Percentiles rank a stretch among this genome's conserved stretches.
These are phyloP conservation scores for Psilocybe azurescens DNA, from an alignment of 768 basidiomycete genomes.

Conservation along the genomic window DNA sequence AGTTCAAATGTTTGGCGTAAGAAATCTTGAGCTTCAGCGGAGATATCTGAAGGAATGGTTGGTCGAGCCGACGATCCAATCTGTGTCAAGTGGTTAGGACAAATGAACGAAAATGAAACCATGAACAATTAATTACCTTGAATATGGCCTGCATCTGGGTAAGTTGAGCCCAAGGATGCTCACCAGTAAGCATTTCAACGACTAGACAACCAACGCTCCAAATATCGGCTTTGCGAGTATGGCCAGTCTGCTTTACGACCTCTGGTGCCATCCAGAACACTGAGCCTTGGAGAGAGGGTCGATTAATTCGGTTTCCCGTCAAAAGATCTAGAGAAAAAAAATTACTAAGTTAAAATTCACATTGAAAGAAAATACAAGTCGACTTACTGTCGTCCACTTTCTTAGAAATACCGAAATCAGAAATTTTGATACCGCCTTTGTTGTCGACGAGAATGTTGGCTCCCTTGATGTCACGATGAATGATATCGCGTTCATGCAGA, in stretches of 20 bases:
- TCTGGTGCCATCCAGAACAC: slow-evolving; percentile 99
- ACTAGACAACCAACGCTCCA: slow-evolving; percentile 97
- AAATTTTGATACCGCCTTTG: slow-evolving; percentile 97
- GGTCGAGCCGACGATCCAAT: slow-evolving; percentile 93
- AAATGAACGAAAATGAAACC: background rate
- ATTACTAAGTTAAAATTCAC: background rate
- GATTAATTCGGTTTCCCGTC: slow-evolving; percentile 73
- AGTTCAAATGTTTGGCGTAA: slow-evolving; percentile 86
- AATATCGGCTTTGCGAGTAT: slow-evolving; percentile 92
- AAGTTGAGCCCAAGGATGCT: slow-evolving; percentile 94
- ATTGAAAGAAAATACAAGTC: background rate
- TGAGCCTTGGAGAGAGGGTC: slow-evolving; percentile 95
- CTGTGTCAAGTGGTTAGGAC: slow-evolving; percentile 42
- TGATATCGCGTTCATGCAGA: slow-evolving; percentile 91
- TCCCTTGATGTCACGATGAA: slow-evolving; percentile 98
- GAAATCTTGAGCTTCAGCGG: slow-evolving; percentile 86
- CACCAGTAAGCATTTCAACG: slow-evolving; percentile 96
- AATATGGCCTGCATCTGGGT: slow-evolving; percentile 99
- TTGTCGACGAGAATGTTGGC: slow-evolving; percentile 99
- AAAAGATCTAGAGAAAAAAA: slow-evolving; percentile 39
- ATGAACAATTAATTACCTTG: slow-evolving; percentile 60
- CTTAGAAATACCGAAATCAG: slow-evolving; percentile 97
- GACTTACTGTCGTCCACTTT: slow-evolving; percentile 94
- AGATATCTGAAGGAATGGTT: slow-evolving; percentile 89
- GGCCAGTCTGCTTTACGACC: slow-evolving; percentile 94